A percentile compares a stretch with the other conserved stretches of the same genome.
Conservation (phyloP, 140 eudicot genomes). For the Cichorium intybus region DNA sequence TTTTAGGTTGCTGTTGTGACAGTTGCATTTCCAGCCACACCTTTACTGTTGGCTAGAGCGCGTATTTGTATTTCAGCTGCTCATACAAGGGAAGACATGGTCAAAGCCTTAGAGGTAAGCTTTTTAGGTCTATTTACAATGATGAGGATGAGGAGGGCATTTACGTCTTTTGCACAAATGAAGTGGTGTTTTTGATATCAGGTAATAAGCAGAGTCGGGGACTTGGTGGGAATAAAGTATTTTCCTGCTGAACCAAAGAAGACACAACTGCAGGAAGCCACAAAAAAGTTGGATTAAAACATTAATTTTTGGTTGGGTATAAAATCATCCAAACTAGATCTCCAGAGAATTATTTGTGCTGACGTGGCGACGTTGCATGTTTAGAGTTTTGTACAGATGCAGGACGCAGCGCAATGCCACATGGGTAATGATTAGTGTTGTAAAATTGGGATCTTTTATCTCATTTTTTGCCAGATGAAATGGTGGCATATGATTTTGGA, state of each 20-base stretch:
- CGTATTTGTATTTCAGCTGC: slow-evolving; percentile 80
- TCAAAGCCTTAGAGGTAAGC: slow-evolving; percentile 64
- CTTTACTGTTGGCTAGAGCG: slow-evolving; percentile 67
- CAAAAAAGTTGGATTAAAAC: slow-evolving; percentile 39
- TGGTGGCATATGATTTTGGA: slow-evolving; percentile 13
- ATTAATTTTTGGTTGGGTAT: neutral
- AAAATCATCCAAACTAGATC: neutral
- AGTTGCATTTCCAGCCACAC: slow-evolving; percentile 81
- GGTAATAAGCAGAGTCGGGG: slow-evolving; percentile 71
- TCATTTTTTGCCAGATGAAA: neutral
- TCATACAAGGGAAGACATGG: slow-evolving; percentile 69
- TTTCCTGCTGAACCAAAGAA: slow-evolving; percentile 76
- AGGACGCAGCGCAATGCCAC: slow-evolving; percentile 22
- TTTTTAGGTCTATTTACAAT: too few relatives aligned
- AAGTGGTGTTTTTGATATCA: neutral
- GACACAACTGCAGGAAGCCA: slow-evolving; percentile 52
- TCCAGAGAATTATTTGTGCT: slow-evolving; percentile 13
- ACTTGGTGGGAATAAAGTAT: slow-evolving; percentile 67
- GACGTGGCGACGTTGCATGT: slow-evolving; percentile 13
- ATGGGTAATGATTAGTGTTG: slow-evolving; percentile 22
- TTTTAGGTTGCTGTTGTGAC: slow-evolving; percentile 68
- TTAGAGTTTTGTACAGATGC: slow-evolving; percentile 18
- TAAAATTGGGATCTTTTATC: slow-evolving; percentile 12
- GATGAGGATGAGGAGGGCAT: too few relatives aligned
- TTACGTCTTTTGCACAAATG: neutral